Percentiles rank a stretch among this genome's conserved stretches.
phyloP scores from a whole-genome alignment of 2,329 filamentous ascomycete genomes.

The Nakataea oryzae region DNA sequence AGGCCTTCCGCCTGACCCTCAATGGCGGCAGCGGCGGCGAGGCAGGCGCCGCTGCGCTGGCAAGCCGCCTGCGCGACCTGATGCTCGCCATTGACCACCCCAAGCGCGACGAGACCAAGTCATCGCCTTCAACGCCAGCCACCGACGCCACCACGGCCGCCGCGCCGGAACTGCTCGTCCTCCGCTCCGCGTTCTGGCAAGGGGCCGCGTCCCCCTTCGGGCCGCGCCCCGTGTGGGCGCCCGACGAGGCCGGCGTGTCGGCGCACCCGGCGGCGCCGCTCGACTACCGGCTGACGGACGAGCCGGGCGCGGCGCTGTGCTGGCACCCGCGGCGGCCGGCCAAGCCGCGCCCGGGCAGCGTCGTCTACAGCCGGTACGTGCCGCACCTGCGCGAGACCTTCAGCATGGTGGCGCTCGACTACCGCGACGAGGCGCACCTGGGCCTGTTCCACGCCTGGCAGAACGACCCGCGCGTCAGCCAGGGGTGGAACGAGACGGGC shows the following conservation, averaged over 20 bases:
- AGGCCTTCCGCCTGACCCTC: constrained; percentile 37
- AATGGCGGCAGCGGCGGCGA: constrained; percentile 16
- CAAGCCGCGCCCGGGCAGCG: constrained; percentile 60
- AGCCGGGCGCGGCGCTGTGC: constrained; percentile 18
- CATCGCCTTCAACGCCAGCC: background rate
- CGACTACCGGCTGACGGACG: constrained; percentile 32
- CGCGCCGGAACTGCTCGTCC: background rate
- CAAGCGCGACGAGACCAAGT: background rate
- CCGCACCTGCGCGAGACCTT: constrained; percentile 68
- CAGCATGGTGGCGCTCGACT: constrained; percentile 66
- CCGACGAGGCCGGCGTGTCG: constrained; percentile 27
- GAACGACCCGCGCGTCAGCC: constrained; percentile 71
- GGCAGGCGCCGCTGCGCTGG: background rate
- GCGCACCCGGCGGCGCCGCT: constrained; percentile 36
- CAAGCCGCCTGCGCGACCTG: background rate
- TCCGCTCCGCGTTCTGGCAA: constrained; percentile 10
- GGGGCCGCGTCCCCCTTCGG: constrained; percentile 50
- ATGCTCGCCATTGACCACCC: constrained; percentile 2
- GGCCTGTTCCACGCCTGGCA: constrained; percentile 69
- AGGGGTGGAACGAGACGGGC: constrained; percentile 72
- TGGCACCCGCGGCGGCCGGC: constrained; percentile 62
- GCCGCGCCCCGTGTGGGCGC: constrained; percentile 50
- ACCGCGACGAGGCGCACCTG: constrained; percentile 51
- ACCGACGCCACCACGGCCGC: background rate
- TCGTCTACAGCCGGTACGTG: constrained; percentile 71